A percentile compares a stretch with the other conserved stretches of the same genome.
Conservation (phyloP, 768 basidiomycete genomes). For the Chalciporus sphaerocephalus region DNA sequence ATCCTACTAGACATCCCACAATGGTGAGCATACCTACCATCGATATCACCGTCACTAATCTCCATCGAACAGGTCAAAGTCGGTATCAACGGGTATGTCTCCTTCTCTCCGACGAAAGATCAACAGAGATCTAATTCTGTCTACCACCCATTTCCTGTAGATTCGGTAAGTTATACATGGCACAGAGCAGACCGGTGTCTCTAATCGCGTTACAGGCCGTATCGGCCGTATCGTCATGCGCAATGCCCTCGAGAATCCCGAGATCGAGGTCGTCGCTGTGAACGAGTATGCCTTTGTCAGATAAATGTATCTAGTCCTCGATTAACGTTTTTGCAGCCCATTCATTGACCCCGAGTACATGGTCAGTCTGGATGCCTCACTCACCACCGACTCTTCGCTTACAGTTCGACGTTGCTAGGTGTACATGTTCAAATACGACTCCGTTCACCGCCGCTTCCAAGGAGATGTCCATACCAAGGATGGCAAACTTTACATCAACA, state of each 20-base stretch:
- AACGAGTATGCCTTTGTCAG: constrained; percentile 68
- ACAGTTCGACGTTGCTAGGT: constrained; percentile 45
- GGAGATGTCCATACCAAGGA: constrained; percentile 78
- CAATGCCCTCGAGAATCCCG: constrained; percentile 76
- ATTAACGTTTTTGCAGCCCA: constrained; percentile 50
- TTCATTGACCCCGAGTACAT: constrained; percentile 98
- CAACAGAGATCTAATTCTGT: constrained; percentile 12
- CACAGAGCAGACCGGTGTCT: background rate
- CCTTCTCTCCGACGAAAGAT: background rate
- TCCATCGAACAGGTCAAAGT: constrained; percentile 58
- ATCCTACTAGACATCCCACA: constrained; percentile 6
- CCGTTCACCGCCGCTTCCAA: constrained; percentile 89
- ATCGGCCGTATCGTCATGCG: constrained; percentile 98
- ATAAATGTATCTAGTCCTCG: background rate
- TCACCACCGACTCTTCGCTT: background rate
- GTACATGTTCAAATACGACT: constrained; percentile 99
- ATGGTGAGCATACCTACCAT: constrained; percentile 21
- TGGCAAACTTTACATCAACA: constrained; percentile 85
- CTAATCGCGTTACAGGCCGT: constrained; percentile 59
- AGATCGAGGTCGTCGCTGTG: constrained; percentile 85
- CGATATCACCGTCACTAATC: constrained; percentile 1
- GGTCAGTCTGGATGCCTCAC: constrained; percentile 43
- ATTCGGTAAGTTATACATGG: constrained; percentile 58
- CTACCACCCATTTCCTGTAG: constrained; percentile 27
- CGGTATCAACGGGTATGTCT: constrained; percentile 89